A percentile compares a stretch with the other conserved stretches of the same genome.
phyloP scores from a whole-genome alignment of 2,329 filamentous ascomycete genomes.

The Hypoxylon sp. region DNA sequence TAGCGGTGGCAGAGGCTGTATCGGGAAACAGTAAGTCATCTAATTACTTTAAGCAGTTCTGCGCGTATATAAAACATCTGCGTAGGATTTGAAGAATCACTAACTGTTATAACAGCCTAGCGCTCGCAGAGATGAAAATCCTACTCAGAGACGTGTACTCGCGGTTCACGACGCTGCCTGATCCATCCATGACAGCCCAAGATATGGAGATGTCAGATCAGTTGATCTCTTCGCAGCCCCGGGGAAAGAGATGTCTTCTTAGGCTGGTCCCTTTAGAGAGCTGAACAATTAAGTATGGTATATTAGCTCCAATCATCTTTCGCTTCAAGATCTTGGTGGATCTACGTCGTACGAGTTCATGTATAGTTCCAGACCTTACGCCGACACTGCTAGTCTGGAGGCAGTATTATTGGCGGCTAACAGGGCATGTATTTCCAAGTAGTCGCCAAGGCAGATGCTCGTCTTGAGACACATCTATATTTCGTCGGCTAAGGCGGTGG shows the following conservation, averaged over 20 bases:
- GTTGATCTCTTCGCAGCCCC: conserved; percentile 75
- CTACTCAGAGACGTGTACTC: conserved; percentile 75
- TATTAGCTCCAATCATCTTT: background rate
- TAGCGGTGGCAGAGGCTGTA: conserved; percentile 74
- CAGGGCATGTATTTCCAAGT: background rate
- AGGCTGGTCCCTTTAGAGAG: conserved; percentile 58
- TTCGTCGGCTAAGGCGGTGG: background rate
- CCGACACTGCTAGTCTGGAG: background rate
- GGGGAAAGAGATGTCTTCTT: conserved; percentile 71
- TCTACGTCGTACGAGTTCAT: background rate
- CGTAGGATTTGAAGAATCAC: conserved; percentile 3
- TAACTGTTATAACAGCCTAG: conserved; percentile 61
- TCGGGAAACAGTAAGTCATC: conserved; percentile 76
- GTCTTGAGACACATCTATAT: background rate
- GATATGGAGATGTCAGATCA: conserved; percentile 77
- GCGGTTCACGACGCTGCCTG: conserved; percentile 68
- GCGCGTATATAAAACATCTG: background rate
- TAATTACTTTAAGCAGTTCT: background rate
- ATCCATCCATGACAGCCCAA: conserved; percentile 66
- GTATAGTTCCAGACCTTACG: background rate
- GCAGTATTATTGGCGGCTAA: background rate
- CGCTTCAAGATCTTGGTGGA: background rate
- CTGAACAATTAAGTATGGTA: conserved; percentile 1
- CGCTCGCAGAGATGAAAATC: conserved; percentile 77
- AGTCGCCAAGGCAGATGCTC: background rate